Evolutionary conservation across 768 basidiomycete genomes (phyloP).

Genomic region (Lactifluus volemus): DNA sequence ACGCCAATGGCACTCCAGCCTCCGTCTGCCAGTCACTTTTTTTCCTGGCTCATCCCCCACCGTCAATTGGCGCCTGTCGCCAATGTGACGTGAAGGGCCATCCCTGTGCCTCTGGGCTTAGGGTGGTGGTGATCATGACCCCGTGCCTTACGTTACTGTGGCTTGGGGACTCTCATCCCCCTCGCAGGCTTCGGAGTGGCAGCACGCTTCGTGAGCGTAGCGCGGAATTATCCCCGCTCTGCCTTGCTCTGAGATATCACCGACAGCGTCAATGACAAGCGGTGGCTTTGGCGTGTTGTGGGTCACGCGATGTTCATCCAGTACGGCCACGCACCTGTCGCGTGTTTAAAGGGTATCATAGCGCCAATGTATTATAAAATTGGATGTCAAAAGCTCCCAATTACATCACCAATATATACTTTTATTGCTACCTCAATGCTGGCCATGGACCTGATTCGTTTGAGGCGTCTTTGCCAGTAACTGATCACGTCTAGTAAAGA

Average conservation of each 20-base stretch:
- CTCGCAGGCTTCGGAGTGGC: neutral
- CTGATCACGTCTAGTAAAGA: neutral
- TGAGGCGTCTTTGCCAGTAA: neutral
- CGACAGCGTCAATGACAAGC: too few relatives aligned
- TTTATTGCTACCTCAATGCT: neutral
- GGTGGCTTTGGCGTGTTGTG: too few relatives aligned
- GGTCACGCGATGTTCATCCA: too few relatives aligned
- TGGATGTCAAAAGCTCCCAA: neutral
- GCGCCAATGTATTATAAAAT: too few relatives aligned
- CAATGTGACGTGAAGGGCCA: neutral
- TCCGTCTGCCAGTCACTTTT: too few relatives aligned
- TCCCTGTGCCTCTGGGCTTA: neutral
- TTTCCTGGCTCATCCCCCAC: neutral
- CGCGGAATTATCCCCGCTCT: neutral
- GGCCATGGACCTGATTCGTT: neutral
- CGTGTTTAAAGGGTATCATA: too few relatives aligned
- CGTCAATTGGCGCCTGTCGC: neutral
- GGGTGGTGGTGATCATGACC: neutral
- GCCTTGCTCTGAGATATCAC: too few relatives aligned
- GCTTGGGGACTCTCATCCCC: neutral
- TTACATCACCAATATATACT: neutral
- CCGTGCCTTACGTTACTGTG: neutral
- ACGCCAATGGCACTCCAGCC: too few relatives aligned
- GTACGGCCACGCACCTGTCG: too few relatives aligned
- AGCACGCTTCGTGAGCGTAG: neutral